Evolutionary conservation across 73 alveolate genomes (phyloP).

Genomic region (Tetrahymena malaccensis): DNA sequence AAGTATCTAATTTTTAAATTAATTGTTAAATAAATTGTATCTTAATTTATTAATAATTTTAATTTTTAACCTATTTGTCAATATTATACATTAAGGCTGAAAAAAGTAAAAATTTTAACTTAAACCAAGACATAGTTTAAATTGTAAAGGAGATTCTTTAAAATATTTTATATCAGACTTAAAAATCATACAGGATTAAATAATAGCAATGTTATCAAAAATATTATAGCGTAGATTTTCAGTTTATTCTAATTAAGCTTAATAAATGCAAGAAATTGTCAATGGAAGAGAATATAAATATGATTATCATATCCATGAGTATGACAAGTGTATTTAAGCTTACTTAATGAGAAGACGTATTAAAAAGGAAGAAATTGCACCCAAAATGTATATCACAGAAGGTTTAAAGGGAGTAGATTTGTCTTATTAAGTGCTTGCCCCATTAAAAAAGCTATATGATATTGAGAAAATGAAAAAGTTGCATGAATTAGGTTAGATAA

Average conservation of each 20-base stretch:
- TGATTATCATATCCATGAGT: slow-evolving; percentile 5
- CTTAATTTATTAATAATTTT: not conserved
- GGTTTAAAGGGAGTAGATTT: slow-evolving; percentile 33
- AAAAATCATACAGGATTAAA: not conserved
- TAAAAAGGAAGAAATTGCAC: slow-evolving; percentile 24
- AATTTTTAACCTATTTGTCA: not conserved
- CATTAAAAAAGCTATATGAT: slow-evolving; percentile 48
- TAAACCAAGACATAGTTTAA: not conserved
- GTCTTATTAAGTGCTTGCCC: slow-evolving; percentile 38
- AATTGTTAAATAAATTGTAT: not conserved
- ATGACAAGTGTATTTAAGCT: slow-evolving; percentile 19
- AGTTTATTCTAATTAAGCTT: slow-evolving; percentile 32
- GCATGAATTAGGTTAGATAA: slow-evolving; percentile 44
- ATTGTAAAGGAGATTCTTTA: not conserved
- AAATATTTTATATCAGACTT: not conserved
- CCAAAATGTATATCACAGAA: slow-evolving; percentile 23
- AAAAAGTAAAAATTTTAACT: not conserved
- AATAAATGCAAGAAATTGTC: not conserved
- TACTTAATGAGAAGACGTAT: slow-evolving; percentile 31
- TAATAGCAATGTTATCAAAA: not conserved
- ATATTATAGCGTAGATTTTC: slow-evolving; percentile 20
- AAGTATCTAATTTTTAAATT: not conserved
- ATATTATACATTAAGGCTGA: not conserved
- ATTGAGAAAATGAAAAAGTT: slow-evolving; percentile 41
- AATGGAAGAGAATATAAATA: slow-evolving; percentile 18